Conservation (phyloP, 768 basidiomycete species). For the Exidia glandulosa region DNA sequence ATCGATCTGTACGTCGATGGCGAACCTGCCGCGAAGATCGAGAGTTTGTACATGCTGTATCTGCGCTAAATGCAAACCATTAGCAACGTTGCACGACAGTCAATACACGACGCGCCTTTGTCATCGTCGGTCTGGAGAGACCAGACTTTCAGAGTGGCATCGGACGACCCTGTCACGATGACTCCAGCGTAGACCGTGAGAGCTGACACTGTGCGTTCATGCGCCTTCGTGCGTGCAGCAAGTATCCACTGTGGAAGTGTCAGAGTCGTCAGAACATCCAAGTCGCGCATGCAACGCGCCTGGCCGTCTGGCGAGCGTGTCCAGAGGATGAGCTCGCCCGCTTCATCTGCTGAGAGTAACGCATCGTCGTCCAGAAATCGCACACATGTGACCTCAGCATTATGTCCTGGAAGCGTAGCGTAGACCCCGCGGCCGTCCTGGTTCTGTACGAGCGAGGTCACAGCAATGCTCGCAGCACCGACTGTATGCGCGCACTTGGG, state of each 20-base stretch:
- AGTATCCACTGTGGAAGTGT: slow-evolving; percentile 71
- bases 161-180: slow-evolving; percentile 74
- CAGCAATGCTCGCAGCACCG: neutral
- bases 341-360: slow-evolving; percentile 67
- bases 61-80: neutral
- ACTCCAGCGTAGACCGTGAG: slow-evolving; percentile 39
- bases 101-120: slow-evolving; percentile 3
- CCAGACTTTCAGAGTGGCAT: slow-evolving; percentile 74
- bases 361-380: slow-evolving; percentile 44
- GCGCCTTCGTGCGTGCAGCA: slow-evolving; percentile 39
- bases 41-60: slow-evolving; percentile 43
- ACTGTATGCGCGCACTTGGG: slow-evolving; percentile 28
- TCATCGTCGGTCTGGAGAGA: slow-evolving; percentile 20
- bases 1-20: slow-evolving; percentile 55
- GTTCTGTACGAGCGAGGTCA: slow-evolving; percentile 26
- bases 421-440: slow-evolving; percentile 41
- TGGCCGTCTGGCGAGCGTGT: slow-evolving; percentile 1
- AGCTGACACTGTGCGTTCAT: slow-evolving; percentile 58
- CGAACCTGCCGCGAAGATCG: slow-evolving; percentile 55
- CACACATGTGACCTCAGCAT: slow-evolving; percentile 63
- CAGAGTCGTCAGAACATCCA: too few relatives aligned
- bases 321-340: slow-evolving; percentile 62
- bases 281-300: neutral
- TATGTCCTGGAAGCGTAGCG: slow-evolving; percentile 66
- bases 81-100: neutral